Conservation (phyloP, 805 yeast species). For the Yamadazyma sp. region DNA sequence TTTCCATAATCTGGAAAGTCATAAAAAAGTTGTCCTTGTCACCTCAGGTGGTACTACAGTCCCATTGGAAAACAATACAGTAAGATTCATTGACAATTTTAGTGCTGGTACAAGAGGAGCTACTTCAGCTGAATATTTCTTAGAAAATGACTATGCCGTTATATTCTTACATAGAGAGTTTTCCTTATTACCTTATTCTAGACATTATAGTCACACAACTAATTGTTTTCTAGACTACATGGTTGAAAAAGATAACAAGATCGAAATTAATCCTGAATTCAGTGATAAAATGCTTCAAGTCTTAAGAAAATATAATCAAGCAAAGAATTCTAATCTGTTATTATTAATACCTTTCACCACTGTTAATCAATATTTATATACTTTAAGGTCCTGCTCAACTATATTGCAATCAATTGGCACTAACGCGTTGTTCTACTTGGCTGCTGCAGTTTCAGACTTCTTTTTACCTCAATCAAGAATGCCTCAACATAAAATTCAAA, state of each 20-base stretch:
- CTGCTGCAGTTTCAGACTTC: conserved; percentile 98
- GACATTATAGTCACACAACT: conserved; percentile 82
- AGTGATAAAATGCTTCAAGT: conserved; percentile 59
- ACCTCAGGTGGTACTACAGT: conserved; percentile 98
- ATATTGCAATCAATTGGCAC: conserved; percentile 53
- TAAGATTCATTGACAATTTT: conserved; percentile 92
- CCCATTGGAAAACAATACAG: conserved; percentile 95
- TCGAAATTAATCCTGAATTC: conserved; percentile 60
- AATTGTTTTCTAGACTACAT: conserved; percentile 84
- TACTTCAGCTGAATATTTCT: conserved; percentile 86
- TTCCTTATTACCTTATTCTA: conserved; percentile 86
- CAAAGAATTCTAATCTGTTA: conserved; percentile 49
- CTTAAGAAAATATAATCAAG: conserved; percentile 52
- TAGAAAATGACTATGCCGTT: conserved; percentile 86
- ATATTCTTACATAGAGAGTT: conserved; percentile 91
- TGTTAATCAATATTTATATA: conserved; percentile 88
- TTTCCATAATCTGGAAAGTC: conserved; percentile 41
- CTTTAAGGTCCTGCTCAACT: conserved; percentile 65
- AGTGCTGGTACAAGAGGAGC: conserved; percentile 99
- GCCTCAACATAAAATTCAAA: conserved; percentile 94
- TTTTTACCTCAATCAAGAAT: conserved; percentile 81
- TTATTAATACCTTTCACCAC: conserved; percentile 87
- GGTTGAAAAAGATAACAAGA: conserved; percentile 52
- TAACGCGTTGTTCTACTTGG: conserved; percentile 75
- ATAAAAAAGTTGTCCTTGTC: conserved; percentile 67